phyloP scores from a whole-genome alignment of 2,329 filamentous ascomycete species.

The Ceratocystiopsis minuta region DNA sequence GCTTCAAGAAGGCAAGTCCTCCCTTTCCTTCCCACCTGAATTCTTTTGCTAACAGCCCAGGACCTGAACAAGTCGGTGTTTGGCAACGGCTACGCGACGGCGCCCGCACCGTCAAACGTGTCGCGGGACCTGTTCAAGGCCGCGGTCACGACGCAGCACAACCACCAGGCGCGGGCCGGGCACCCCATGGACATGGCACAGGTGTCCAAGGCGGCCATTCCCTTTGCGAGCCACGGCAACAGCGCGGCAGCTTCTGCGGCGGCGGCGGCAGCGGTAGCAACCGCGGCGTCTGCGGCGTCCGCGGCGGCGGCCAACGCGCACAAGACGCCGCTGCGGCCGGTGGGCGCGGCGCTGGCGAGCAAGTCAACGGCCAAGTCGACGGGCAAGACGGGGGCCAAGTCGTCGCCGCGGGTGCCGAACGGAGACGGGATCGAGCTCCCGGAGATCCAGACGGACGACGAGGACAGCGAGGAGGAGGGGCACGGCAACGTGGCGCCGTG shows the following conservation, averaged over 20 bases:
- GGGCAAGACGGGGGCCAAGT: slow-evolving; percentile 39
- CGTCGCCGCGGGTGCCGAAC: slow-evolving; percentile 72
- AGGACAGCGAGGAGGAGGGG: slow-evolving; percentile 40
- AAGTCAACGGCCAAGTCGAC: slow-evolving; percentile 42
- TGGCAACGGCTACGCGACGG: slow-evolving; percentile 41
- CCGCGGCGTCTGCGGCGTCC: not conserved
- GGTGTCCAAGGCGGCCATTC: slow-evolving; percentile 73
- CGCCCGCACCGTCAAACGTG: slow-evolving; percentile 34
- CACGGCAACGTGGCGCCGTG: slow-evolving; percentile 48
- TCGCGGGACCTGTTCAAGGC: slow-evolving; percentile 45
- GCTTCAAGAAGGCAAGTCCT: slow-evolving; percentile 44
- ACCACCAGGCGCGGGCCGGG: slow-evolving; percentile 40
- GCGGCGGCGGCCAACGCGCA: slow-evolving; percentile 16
- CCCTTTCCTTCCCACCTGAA: not conserved
- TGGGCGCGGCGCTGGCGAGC: slow-evolving; percentile 16
- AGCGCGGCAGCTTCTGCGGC: not conserved
- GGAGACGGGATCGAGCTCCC: slow-evolving; percentile 83
- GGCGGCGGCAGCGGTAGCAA: slow-evolving; percentile 2
- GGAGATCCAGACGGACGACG: slow-evolving; percentile 88
- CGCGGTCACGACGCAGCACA: slow-evolving; percentile 48
- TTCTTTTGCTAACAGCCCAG: slow-evolving; percentile 17
- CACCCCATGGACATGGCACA: slow-evolving; percentile 75
- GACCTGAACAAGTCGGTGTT: slow-evolving; percentile 43
- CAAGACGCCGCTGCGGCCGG: slow-evolving; percentile 51
- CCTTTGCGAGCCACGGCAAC: slow-evolving; percentile 51